Evolutionary conservation across 495 filamentous ascomycete species (phyloP), one percentile per base, ranked within the genome.

Genomic region (Talaromyces liani): DNA sequence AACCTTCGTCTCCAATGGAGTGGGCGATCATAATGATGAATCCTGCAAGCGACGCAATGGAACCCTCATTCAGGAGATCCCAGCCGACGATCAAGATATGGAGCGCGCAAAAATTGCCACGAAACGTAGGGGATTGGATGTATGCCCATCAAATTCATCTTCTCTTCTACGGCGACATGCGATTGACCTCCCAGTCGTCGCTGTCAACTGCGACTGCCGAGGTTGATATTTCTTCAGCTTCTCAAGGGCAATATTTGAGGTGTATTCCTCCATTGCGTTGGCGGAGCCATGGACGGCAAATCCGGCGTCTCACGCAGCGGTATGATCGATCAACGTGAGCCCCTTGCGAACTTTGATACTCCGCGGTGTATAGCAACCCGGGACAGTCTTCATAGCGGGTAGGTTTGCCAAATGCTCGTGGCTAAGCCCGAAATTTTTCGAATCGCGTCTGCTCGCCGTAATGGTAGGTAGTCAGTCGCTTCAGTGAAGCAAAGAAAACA

Each of bases 401-500:
- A 73, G 9, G 12, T 33, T 54, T 10, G 56, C 33, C 34, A 70
- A 7, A 39, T 70, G 49, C 54, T 65, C 9, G 1, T 36, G 47
- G 29, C 55, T 12, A 31, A 73, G 65, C 60, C 27, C 27, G 27
- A 29, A 29, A n/a, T n/a, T 29, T 29, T 29, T 29, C 27, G 27
- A 4, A 29, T 29, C 27, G 27, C 27, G 27, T 29, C 27, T 29
- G 27, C 27, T 29, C 27, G 27, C 27, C 27, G 27, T 29, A 29
- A 29, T 29, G 27, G 27, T 29, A 29, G 27, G 27, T 29, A 29
- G 27, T 29, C 27, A 29, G 27, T 29, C 5, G 27, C 27, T 29
- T 29, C 45, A 18, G 67, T 69, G 60, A 76, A 75, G 66, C 75
- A 78, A 27, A 68, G 69, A 62, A 70, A 77, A 67, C 75, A 76